Evolutionary conservation across 352 stramenopile species (phyloP).

Genomic region (Phytophthora constricta): DNA sequence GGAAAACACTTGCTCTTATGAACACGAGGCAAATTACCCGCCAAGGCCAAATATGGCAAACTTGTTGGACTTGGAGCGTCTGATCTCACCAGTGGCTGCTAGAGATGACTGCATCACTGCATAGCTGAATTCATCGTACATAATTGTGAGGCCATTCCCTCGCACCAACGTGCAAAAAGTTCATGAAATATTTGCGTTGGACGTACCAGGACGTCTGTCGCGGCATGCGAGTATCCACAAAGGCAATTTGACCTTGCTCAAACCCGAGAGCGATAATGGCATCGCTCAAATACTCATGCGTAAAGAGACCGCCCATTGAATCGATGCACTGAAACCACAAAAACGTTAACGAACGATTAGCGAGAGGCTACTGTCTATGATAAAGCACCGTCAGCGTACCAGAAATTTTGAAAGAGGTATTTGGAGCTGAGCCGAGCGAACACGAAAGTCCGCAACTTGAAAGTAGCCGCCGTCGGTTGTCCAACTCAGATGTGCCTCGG

Average conservation of each 20-base stretch:
- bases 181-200: too few species aligned
- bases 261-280: slow-evolving; percentile 73
- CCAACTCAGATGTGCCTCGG: slow-evolving; percentile 66
- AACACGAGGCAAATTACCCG: slow-evolving; percentile 45
- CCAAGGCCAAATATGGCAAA: slow-evolving; percentile 68
- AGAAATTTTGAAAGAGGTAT: slow-evolving; percentile 39
- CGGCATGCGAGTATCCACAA: slow-evolving; percentile 71
- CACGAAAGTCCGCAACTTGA: slow-evolving; percentile 64
- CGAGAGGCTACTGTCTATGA: not conserved
- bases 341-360: not conserved
- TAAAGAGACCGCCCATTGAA: slow-evolving; percentile 65
- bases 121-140: slow-evolving; percentile 52
- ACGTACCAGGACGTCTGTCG: slow-evolving; percentile 54
- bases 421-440: slow-evolving; percentile 45
- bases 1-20: not conserved
- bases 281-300: slow-evolving; percentile 70
- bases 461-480: slow-evolving; percentile 84
- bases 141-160: too few species aligned
- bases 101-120: slow-evolving; percentile 57
- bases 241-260: slow-evolving; percentile 62
- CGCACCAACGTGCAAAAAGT: not conserved
- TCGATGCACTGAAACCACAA: slow-evolving; percentile 39
- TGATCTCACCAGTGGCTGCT: slow-evolving; percentile 56
- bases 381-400: slow-evolving; percentile 15
- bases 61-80: slow-evolving; percentile 52